These are phyloP conservation scores for Lachnellula occidentalis DNA, from an alignment of 2,329 filamentous ascomycete genomes.

Conservation along the genomic window DNA sequence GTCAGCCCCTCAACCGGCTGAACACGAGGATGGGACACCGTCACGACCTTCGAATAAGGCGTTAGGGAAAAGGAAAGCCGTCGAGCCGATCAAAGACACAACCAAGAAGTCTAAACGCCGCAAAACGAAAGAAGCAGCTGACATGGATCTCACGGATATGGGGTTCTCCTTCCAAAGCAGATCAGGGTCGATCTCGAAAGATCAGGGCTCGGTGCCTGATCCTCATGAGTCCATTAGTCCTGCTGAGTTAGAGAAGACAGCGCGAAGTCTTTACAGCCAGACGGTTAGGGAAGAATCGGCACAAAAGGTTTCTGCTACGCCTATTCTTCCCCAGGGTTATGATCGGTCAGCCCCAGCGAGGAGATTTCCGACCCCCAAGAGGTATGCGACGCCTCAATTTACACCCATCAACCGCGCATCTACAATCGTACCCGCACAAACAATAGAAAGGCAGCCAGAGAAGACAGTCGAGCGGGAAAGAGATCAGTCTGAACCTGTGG, in stretches of 20 bases:
- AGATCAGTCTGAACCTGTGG: not conserved
- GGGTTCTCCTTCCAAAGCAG: not conserved
- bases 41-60: constrained; percentile 18
- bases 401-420: not conserved
- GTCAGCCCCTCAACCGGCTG: not conserved
- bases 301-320: not conserved
- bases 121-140: constrained; percentile 6
- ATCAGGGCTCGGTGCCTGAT: not conserved
- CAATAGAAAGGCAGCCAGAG: too few relatives aligned
- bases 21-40: not conserved
- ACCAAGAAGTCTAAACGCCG: constrained; percentile 15
- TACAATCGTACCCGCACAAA: too few relatives aligned
- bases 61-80: constrained; percentile 23
- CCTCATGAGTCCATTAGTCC: not conserved
- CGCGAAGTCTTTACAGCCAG: not conserved
- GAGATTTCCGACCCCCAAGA: not conserved
- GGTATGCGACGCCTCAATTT: not conserved
- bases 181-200: not conserved
- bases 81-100: not conserved
- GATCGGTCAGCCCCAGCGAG: not conserved
- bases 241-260: not conserved
- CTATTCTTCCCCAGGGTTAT: not conserved
- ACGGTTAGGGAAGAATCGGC: not conserved
- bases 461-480: not conserved
- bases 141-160: constrained; percentile 5